Percentiles rank a stretch among this genome's conserved stretches.
Evolutionary conservation across 805 yeast species (phyloP).

Genomic region (Metschnikowia sp.): DNA sequence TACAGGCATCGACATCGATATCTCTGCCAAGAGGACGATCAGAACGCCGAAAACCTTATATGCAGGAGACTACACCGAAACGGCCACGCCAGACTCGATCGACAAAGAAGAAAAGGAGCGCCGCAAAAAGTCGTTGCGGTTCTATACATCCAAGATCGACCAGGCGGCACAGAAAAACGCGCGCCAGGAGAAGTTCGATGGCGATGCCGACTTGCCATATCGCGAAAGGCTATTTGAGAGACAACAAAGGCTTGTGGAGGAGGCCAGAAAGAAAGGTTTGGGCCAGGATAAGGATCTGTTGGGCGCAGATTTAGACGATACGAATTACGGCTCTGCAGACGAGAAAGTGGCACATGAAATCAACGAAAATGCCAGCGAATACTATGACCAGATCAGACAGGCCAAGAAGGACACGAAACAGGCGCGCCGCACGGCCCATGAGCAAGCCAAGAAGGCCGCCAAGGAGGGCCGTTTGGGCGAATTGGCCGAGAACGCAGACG

Average conservation of each 20-base stretch:
- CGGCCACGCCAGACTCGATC: slow-evolving; percentile 63
- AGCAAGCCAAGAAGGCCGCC: slow-evolving; percentile 70
- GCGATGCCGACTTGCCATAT: slow-evolving; percentile 91
- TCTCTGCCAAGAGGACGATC: slow-evolving; percentile 48
- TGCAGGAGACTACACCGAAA: slow-evolving; percentile 61
- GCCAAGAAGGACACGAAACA: slow-evolving; percentile 47
- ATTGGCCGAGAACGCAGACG: slow-evolving; percentile 60
- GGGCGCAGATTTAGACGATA: slow-evolving; percentile 55
- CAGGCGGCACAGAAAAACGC: slow-evolving; percentile 64
- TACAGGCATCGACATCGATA: slow-evolving; percentile 45
- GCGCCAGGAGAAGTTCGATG: slow-evolving; percentile 53
- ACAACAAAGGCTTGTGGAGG: slow-evolving; percentile 81
- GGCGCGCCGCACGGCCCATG: slow-evolving; percentile 61
- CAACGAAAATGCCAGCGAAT: slow-evolving; percentile 47
- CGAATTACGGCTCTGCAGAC: slow-evolving; percentile 48
- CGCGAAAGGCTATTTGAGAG: slow-evolving; percentile 87
- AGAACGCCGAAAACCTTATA: slow-evolving; percentile 24
- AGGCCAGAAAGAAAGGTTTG: slow-evolving; percentile 80
- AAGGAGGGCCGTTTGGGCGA: slow-evolving; percentile 81
- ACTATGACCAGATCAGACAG: slow-evolving; percentile 54
- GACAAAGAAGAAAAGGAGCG: slow-evolving; percentile 84
- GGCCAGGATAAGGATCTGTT: slow-evolving; percentile 43
- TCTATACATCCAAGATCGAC: slow-evolving; percentile 95
- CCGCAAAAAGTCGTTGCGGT: slow-evolving; percentile 78
- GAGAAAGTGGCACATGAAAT: slow-evolving; percentile 40